phyloP scores from a whole-genome alignment of 176 grass and related monocot genomes.

The Musa troglodytarum region DNA sequence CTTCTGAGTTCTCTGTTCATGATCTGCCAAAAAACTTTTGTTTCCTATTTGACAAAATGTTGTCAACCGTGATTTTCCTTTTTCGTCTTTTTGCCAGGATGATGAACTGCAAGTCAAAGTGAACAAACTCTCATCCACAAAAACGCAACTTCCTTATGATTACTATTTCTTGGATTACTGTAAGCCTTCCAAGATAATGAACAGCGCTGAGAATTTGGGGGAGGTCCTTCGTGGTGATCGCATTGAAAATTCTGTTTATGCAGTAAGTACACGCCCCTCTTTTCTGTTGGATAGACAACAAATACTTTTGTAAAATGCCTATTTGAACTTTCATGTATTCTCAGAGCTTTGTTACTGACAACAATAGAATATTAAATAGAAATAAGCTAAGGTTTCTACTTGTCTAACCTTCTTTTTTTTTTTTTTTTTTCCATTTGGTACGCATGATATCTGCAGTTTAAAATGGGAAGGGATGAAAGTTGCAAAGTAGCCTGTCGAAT shows the following conservation, averaged over 20 bases:
- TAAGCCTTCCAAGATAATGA: constrained; percentile 52
- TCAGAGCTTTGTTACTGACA: background rate
- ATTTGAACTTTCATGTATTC: background rate
- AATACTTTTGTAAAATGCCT: background rate
- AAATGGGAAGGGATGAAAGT: constrained; percentile 60
- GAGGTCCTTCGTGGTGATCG: constrained; percentile 83
- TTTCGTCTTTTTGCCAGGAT: constrained; percentile 30
- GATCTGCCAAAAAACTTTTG: too few species aligned
- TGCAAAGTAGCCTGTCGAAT: constrained; percentile 56
- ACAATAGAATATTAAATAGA: background rate
- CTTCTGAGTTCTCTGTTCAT: too few species aligned
- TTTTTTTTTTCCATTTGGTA: background rate
- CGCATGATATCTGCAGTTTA: constrained; percentile 39
- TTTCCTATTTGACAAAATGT: background rate
- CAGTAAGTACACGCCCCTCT: constrained; percentile 23
- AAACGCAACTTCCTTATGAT: constrained; percentile 81
- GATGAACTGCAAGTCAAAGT: constrained; percentile 80
- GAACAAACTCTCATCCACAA: constrained; percentile 74
- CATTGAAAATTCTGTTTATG: constrained; percentile 74
- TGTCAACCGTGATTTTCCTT: background rate
- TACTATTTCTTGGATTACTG: constrained; percentile 86
- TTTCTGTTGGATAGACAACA: background rate
- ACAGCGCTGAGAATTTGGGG: constrained; percentile 72
- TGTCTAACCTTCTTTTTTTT: background rate
- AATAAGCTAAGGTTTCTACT: background rate